These are phyloP conservation scores for Leptographium procerum DNA, from an alignment of 2,329 filamentous ascomycete species.

Conservation along the genomic window DNA sequence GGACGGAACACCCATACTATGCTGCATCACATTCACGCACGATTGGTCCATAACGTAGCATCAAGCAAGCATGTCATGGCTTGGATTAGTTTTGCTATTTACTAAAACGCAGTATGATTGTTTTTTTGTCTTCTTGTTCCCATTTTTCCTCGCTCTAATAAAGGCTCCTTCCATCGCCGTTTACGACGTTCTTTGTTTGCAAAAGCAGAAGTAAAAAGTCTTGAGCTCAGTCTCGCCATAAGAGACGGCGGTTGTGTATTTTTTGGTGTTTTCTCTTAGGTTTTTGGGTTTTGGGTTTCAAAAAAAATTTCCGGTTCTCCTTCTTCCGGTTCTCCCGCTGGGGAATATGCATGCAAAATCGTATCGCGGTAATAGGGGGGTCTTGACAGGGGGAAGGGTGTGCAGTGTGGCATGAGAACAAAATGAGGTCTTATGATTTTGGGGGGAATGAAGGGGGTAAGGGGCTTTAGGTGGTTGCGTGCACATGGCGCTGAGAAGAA, in stretches of 20 bases:
- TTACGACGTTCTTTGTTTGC: neutral
- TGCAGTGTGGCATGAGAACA: neutral
- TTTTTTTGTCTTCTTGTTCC: constrained; percentile 1
- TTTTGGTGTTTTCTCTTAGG: neutral
- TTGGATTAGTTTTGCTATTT: neutral
- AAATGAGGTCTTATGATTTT: too few species aligned
- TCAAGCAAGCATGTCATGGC: neutral
- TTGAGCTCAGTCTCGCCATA: neutral
- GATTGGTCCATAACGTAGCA: too few species aligned
- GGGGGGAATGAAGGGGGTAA: neutral
- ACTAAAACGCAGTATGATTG: neutral
- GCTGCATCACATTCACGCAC: too few species aligned
- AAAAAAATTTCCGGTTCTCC: neutral
- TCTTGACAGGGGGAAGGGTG: neutral
- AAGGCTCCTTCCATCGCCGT: neutral
- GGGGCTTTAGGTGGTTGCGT: neutral
- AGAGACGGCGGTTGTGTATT: neutral
- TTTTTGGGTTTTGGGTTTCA: neutral
- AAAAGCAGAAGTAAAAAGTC: neutral
- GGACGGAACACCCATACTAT: neutral
- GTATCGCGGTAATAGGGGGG: neutral
- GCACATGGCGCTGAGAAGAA: neutral
- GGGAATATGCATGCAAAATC: neutral
- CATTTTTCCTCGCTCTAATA: neutral
- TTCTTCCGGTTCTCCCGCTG: neutral